phyloP scores from a whole-genome alignment of 129 eudicot genomes.

The Saussurea involucrata region DNA sequence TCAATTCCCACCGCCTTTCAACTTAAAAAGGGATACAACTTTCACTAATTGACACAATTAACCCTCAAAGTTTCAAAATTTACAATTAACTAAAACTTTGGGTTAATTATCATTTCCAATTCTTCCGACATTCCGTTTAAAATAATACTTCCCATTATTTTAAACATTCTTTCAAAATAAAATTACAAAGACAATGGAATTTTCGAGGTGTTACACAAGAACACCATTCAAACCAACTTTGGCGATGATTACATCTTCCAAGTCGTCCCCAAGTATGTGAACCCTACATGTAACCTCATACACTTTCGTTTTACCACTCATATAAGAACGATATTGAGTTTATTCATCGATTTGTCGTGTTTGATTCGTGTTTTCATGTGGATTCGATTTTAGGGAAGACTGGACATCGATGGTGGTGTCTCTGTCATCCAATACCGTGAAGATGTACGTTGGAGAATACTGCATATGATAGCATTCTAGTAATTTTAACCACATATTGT shows the following conservation, averaged over 20 bases:
- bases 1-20: too few relatives aligned
- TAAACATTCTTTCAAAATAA: too few relatives aligned
- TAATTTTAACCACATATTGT: slow-evolving; percentile 58
- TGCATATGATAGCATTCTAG: slow-evolving; percentile 52
- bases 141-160: too few relatives aligned
- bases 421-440: slow-evolving; percentile 72
- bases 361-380: background rate
- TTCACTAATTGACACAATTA: too few relatives aligned
- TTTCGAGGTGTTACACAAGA: too few relatives aligned
- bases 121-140: too few relatives aligned
- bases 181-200: too few relatives aligned
- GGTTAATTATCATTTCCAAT: too few relatives aligned
- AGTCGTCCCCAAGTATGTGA: slow-evolving; percentile 61
- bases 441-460: slow-evolving; percentile 70
- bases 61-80: too few relatives aligned
- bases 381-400: slow-evolving; percentile 52
- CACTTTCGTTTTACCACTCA: background rate
- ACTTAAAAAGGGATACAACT: too few relatives aligned
- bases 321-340: background rate
- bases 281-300: background rate
- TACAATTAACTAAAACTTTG: too few relatives aligned
- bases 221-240: slow-evolving; percentile 85
- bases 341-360: background rate
- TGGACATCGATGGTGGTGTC: slow-evolving; percentile 94
- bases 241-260: slow-evolving; percentile 94